Evolutionary conservation across 345 rosid genomes (phyloP).

Genomic region (Luvunga scandens): DNA sequence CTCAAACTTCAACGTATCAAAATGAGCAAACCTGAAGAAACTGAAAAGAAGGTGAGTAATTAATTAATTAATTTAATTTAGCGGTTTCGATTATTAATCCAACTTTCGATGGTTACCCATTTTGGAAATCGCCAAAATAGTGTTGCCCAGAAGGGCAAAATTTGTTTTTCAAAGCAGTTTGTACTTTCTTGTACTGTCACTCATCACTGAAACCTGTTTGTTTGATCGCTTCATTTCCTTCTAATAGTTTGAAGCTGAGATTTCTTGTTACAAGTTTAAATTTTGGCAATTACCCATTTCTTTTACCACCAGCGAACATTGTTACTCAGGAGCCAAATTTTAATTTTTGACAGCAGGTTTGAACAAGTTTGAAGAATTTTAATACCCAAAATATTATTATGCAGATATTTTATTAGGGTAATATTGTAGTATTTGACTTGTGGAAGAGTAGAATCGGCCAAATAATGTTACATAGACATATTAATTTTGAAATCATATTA

Average conservation of each 20-base stretch:
- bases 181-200: background rate
- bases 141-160: background rate
- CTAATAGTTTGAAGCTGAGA: background rate
- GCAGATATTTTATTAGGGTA: too few relatives aligned
- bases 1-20: slow-evolving; percentile 37
- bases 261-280: background rate
- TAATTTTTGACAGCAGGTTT: too few relatives aligned
- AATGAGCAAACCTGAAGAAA: slow-evolving; percentile 57
- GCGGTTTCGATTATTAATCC: slow-evolving; percentile 10
- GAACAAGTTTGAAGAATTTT: too few relatives aligned
- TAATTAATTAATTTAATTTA: background rate
- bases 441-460: background rate
- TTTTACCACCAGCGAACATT: background rate
- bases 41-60: slow-evolving; percentile 37
- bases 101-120: slow-evolving; percentile 10
- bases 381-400: background rate
- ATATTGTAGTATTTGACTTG: background rate
- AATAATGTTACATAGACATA: background rate
- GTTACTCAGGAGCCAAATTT: background rate
- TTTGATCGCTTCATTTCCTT: background rate
- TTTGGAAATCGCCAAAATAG: slow-evolving; percentile 1
- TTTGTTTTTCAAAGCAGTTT: background rate
- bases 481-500: background rate
- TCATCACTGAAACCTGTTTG: background rate
- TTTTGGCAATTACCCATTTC: background rate